Base-by-base conservation (phyloP, 164 flowering plant genomes). In the Berberis thunbergii region DNA sequence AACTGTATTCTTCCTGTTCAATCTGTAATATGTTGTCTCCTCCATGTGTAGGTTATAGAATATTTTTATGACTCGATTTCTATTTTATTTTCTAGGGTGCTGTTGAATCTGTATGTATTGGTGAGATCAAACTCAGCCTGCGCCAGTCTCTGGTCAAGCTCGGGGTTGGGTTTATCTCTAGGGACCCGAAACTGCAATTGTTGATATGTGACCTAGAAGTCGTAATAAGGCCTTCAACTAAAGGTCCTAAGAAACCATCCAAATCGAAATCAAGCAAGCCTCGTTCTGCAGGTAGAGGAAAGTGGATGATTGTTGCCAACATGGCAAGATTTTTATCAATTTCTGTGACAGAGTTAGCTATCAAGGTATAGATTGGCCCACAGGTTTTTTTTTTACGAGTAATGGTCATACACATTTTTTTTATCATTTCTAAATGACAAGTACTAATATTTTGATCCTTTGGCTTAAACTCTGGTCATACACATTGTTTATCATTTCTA, bases 261-360 rank as follows among this genome's bases (percentile, higher is more conserved):
- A 84, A 81, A 73, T 38, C 75, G 57, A 81, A 67, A 67, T 62
- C 86, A 56, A 73, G 69, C 42, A 90, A 70, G 72, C 46, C 94
- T 49, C 92, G 84, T 57, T 68, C 74, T 55, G 77, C 97, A 57
- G 87, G 97, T 77, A 75, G 84, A 77, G 99, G 99, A 68, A 91
- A 86, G 80, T 89, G 91, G 94, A 88, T 81, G 90, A 75, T 91
- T 72, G 82, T 87, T 60, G 96, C 91, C 55, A 95, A 86, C 65
- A 73, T 91, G 73, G 96, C 96, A n/a, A 85, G 97, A 74, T 89
- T 86, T 78, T 69, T 95, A 68, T 95, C 99, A 39, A 81, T 95
- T 72, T 80, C 87, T 58, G 74, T 91, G 57, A 80, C 89, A 49
- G 99, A 89, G 61, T 76, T 95, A 80, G 78, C 80, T 62, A 54